Evolutionary conservation across 225 moss, liverwort and hornwort species (phyloP), one percentile per base, ranked within the genome.

Genomic region (Climacium dendroides): DNA sequence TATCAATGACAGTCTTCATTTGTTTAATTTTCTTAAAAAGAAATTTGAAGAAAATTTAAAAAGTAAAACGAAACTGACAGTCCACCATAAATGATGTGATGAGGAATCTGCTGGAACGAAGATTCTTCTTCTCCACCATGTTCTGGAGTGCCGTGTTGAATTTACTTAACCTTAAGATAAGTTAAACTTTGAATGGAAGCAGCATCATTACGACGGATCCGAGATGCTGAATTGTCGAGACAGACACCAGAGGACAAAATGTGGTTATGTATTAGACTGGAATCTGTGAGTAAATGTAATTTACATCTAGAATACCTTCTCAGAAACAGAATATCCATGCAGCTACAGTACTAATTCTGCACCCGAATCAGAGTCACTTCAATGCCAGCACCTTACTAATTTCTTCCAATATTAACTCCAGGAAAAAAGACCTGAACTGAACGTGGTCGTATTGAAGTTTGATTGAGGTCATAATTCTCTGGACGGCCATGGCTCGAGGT

Each of bases 161-260:
- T n/a, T n/a, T n/a, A n/a, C n/a, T n/a, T n/a, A n/a, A n/a, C n/a
- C n/a, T n/a, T n/a, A 12, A 48, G 10, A 10, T 9, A 48, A 48
- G 48, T 48, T 48, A 67, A 74, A 45, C 5, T 60, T 72, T 50
- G 89, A 69, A 80, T 19, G 52, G 64, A 26, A 39, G 57, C 19
- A 50, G 32, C 10, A 10, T 26, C 78, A 37, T 78, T 41, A n/a
- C n/a, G n/a, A n/a, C n/a, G 14, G 41, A 59, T 55, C 28, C 65
- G 25, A 55, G 83, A 65, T 82, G 82, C 59, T 47, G 60, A 48
- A 52, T 32, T 19, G 24, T 53, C 81, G 67, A 87, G 89, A 91
- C 91, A 88, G 11, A 67, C 54, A 67, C 87, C 91, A 74, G 64
- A 67, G 64, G 89, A 91, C 91, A 91, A 87, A 89, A 89, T 30